Percentiles rank a stretch among this genome's conserved stretches.
Evolutionary conservation across 164 flowering plant species (phyloP).

Genomic region (Magnolia sinica): DNA sequence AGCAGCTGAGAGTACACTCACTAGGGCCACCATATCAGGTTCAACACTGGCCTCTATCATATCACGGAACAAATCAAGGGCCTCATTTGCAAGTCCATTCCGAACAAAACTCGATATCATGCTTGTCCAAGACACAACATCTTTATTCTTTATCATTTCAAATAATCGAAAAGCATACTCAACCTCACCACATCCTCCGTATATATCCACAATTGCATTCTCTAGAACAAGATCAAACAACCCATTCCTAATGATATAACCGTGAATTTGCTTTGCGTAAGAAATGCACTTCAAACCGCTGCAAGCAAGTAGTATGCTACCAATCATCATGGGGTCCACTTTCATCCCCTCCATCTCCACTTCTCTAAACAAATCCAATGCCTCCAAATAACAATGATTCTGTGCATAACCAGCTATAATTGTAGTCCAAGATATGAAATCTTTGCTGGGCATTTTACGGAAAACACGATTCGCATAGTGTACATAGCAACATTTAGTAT

Average conservation of each 20-base stretch:
- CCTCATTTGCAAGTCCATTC: constrained; percentile 62
- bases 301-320: constrained; percentile 64
- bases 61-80: constrained; percentile 40
- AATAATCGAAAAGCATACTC: constrained; percentile 54
- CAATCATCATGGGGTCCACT: constrained; percentile 64
- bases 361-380: constrained; percentile 49
- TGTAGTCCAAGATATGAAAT: constrained; percentile 74
- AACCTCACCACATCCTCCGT: constrained; percentile 56
- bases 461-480: constrained; percentile 51
- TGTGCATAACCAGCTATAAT: constrained; percentile 63
- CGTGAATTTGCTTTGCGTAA: constrained; percentile 55
- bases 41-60: constrained; percentile 47
- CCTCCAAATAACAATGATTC: constrained; percentile 35
- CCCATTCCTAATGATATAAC: constrained; percentile 44
- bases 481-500: constrained; percentile 52
- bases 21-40: constrained; percentile 50
- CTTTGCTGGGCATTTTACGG: constrained; percentile 43
- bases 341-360: constrained; percentile 37
- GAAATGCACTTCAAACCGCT: constrained; percentile 39
- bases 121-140: constrained; percentile 84
- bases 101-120: constrained; percentile 53
- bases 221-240: constrained; percentile 49
- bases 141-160: constrained; percentile 42
- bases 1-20: constrained; percentile 58
- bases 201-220: constrained; percentile 55